These are phyloP conservation scores for Exophiala mesophila DNA, from an alignment of 2,329 filamentous ascomycete genomes.

Conservation along the genomic window DNA sequence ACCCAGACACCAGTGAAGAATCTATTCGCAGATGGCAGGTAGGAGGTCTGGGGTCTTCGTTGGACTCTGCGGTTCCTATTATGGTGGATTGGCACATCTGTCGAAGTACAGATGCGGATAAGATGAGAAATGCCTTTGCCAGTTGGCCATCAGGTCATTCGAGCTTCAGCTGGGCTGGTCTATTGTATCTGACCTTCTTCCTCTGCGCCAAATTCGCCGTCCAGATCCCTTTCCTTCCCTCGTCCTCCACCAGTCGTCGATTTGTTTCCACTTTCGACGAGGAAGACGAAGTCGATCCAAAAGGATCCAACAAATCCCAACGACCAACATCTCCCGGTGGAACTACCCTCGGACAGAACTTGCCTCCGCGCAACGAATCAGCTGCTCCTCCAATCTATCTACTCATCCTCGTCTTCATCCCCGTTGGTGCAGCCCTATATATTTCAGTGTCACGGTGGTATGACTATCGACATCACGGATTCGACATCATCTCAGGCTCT, in stretches of 20 bases:
- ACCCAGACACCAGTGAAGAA: constrained; percentile 58
- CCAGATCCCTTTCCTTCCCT: constrained; percentile 40
- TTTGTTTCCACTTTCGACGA: constrained; percentile 18
- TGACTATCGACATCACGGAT: constrained; percentile 85
- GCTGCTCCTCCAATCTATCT: constrained; percentile 81
- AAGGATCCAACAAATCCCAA: constrained; percentile 1
- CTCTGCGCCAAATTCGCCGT: constrained; percentile 59
- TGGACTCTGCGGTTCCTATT: constrained; percentile 54
- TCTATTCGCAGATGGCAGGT: constrained; percentile 59
- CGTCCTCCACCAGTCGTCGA: constrained; percentile 21
- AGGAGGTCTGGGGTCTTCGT: constrained; percentile 49
- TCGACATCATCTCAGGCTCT: constrained; percentile 84
- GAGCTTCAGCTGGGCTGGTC: constrained; percentile 69
- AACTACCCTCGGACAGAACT: constrained; percentile 17
- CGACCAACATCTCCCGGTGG: constrained; percentile 7
- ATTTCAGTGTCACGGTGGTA: constrained; percentile 82
- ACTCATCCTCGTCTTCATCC: constrained; percentile 60
- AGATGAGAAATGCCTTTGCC: constrained; percentile 75
- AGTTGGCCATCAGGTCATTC: constrained; percentile 77
- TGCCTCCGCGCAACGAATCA: constrained; percentile 62
- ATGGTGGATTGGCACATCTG: constrained; percentile 77
- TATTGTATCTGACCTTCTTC: constrained; percentile 83
- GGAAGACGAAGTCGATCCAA: constrained; percentile 6
- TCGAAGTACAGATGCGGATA: constrained; percentile 54
- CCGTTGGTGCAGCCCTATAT: constrained; percentile 71